Percentiles rank a stretch among this genome's conserved stretches.
Evolutionary conservation across 2,329 filamentous ascomycete species (phyloP).

Genomic region (Cytospora leucostoma): DNA sequence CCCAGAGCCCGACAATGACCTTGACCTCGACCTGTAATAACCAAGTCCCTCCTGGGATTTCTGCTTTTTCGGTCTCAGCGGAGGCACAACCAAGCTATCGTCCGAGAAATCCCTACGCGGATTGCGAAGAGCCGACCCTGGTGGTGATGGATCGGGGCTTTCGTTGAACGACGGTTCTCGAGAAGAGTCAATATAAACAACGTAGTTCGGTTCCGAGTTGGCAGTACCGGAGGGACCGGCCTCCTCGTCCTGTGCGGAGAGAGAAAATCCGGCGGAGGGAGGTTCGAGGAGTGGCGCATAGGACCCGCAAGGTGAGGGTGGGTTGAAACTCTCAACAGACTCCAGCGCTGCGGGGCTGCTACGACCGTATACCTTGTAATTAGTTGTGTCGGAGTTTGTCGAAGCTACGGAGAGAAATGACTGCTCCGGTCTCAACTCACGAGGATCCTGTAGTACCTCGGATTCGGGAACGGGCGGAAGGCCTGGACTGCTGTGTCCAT

Average conservation of each 20-base stretch:
- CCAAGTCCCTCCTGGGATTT: conserved; percentile 51
- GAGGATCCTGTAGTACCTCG: conserved; percentile 13
- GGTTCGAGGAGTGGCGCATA: conserved; percentile 26
- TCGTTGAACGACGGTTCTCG: conserved; percentile 36
- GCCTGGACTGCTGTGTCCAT: conserved; percentile 44
- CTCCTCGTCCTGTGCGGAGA: conserved; percentile 27
- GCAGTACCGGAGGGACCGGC: conserved; percentile 41
- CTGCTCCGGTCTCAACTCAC: conserved; percentile 30
- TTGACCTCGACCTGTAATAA: conserved; percentile 52
- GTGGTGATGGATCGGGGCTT: conserved; percentile 35
- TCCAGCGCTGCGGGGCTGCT: conserved; percentile 42
- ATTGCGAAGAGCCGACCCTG: conserved; percentile 38
- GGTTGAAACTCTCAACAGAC: conserved; percentile 43
- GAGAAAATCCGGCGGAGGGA: background rate
- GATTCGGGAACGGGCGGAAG: conserved; percentile 25
- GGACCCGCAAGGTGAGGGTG: conserved; percentile 23
- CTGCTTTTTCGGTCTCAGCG: conserved; percentile 51
- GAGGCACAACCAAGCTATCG: conserved; percentile 61
- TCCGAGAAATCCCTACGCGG: conserved; percentile 55
- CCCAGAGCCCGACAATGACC: conserved; percentile 25
- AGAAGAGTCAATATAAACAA: conserved; percentile 51
- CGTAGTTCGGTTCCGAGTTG: conserved; percentile 54
- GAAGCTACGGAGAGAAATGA: conserved; percentile 41
- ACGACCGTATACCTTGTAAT: conserved; percentile 50
- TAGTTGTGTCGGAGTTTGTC: conserved; percentile 47